These are phyloP conservation scores for Tubosaeta brunneosetosa DNA, from an alignment of 768 basidiomycete genomes.

Conservation along the genomic window DNA sequence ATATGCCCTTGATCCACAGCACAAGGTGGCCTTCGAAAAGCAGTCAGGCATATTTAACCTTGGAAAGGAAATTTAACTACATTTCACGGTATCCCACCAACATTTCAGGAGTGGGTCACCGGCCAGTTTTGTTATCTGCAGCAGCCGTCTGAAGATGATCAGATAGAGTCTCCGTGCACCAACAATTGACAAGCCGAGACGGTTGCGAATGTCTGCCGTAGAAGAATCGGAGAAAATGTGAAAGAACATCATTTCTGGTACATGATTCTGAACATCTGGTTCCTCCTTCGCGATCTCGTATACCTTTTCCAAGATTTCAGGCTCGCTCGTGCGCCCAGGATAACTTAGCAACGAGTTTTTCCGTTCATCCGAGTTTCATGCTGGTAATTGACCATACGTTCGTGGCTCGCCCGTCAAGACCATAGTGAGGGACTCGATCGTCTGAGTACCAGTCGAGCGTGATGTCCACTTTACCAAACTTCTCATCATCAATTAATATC, in stretches of 20 bases:
- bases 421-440: background rate
- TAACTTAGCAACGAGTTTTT: background rate
- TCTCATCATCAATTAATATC: background rate
- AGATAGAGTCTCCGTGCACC: conserved; percentile 5
- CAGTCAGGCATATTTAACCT: background rate
- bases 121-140: background rate
- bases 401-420: conserved; percentile 4
- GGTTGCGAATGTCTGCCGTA: background rate
- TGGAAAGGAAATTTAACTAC: background rate
- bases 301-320: conserved; percentile 1
- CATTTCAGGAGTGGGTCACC: background rate
- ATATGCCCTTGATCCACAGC: conserved; percentile 1
- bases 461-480: background rate
- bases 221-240: background rate
- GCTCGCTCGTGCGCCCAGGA: conserved; percentile 5
- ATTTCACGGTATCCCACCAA: conserved; percentile 5
- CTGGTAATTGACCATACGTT: conserved; percentile 5
- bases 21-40: background rate
- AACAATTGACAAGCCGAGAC: background rate
- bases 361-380: background rate
- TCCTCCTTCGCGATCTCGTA: conserved; percentile 1
- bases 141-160: background rate
- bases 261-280: background rate
- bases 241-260: background rate
- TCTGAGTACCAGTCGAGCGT: background rate